Conservation (phyloP, 108 stramenopile genomes). For the Cyclostephanos tholiformis region DNA sequence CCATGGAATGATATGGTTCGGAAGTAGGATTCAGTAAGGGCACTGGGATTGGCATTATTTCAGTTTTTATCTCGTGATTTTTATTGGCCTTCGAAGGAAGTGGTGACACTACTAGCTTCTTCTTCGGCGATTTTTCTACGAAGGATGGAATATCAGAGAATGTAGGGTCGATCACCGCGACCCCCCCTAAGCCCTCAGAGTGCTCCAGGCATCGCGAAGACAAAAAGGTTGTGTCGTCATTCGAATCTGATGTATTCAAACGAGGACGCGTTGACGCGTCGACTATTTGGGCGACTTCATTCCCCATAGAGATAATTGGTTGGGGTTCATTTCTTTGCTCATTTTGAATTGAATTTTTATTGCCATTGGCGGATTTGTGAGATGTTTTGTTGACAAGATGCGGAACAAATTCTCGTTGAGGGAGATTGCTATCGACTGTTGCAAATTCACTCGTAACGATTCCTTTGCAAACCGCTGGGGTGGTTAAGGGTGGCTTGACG, state of each 20-base stretch:
- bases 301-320: not conserved
- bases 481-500: not conserved
- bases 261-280: not conserved
- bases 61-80: conserved; percentile 20
- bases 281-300: conserved; percentile 10
- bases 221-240: conserved; percentile 18
- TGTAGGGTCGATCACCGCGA: not conserved
- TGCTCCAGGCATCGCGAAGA: conserved; percentile 6
- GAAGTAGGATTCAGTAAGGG: conserved; percentile 9
- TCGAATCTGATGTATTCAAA: conserved; percentile 14
- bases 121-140: conserved; percentile 8
- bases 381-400: not conserved
- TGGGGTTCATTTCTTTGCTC: conserved; percentile 15
- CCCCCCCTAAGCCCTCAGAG: not conserved
- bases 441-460: not conserved
- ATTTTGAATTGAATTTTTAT: conserved; percentile 6
- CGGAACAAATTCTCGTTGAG: not conserved
- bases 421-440: not conserved
- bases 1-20: conserved; percentile 2
- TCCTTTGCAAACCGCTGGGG: not conserved
- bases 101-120: conserved; percentile 12
- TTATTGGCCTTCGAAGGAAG: not conserved
- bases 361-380: not conserved
- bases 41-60: not conserved
- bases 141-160: not conserved